These are phyloP conservation scores for Phenoliferia sp. DNA, from an alignment of 1,284 basidiomycete genomes.

Conservation along the genomic window DNA sequence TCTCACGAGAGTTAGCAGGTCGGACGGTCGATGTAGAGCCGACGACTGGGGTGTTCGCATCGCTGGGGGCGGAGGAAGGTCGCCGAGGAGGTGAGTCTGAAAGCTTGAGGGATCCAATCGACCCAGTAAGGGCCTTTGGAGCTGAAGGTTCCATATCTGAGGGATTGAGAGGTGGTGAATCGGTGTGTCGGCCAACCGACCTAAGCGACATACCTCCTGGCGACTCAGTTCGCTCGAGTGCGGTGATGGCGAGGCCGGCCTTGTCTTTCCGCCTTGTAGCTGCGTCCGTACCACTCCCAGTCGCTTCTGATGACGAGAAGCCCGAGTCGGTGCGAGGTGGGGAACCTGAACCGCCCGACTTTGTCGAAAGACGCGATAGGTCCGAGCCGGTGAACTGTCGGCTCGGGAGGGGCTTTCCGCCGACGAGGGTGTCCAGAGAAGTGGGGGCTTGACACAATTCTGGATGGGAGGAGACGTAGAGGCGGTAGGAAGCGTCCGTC, in stretches of 20 bases:
- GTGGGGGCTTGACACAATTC: conserved; percentile 57
- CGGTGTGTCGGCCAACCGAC: neutral
- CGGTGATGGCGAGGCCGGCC: conserved; percentile 25
- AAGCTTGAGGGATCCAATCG: neutral
- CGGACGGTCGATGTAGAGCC: neutral
- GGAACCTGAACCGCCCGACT: conserved; percentile 20
- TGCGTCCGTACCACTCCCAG: conserved; percentile 2
- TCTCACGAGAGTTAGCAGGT: conserved; percentile 2
- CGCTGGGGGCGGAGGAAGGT: too few relatives aligned
- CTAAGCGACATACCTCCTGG: conserved; percentile 12
- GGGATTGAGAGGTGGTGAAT: neutral
- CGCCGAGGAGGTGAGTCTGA: conserved; percentile 6
- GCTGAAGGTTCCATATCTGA: neutral
- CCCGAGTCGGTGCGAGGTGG: conserved; percentile 15
- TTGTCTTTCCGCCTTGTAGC: conserved; percentile 11
- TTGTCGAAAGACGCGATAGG: conserved; percentile 18
- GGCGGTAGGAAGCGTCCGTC: conserved; percentile 82
- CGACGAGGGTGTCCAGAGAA: conserved; percentile 15
- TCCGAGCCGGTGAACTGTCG: conserved; percentile 15
- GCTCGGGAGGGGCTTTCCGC: conserved; percentile 29
- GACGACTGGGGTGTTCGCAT: too few relatives aligned
- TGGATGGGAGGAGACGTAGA: conserved; percentile 88
- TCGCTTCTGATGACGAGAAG: neutral
- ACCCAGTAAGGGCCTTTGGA: neutral
- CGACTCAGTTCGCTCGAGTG: conserved; percentile 27